Percentiles rank a stretch among this genome's conserved stretches.
phyloP scores from a whole-genome alignment of 208 protist genomes.

The Leishmania aethiopica region DNA sequence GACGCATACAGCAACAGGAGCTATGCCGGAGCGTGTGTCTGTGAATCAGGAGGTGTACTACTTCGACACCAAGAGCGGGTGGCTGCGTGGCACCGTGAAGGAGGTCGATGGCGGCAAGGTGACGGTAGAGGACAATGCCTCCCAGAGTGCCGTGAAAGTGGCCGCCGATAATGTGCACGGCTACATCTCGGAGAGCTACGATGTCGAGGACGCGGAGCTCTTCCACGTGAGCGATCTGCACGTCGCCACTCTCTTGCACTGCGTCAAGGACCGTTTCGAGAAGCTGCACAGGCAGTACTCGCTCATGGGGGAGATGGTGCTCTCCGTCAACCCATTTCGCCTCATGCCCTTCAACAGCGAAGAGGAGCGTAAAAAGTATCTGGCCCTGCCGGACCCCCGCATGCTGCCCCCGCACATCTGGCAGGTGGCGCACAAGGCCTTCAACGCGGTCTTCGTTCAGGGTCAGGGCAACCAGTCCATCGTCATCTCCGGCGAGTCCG shows the following conservation, averaged over 20 bases:
- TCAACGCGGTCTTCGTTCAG: slow-evolving; percentile 76
- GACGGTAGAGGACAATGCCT: slow-evolving; percentile 45
- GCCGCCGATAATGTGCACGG: slow-evolving; percentile 56
- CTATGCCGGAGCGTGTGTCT: slow-evolving; percentile 68
- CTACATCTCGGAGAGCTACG: slow-evolving; percentile 80
- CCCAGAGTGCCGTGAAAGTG: slow-evolving; percentile 35
- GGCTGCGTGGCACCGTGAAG: slow-evolving; percentile 63
- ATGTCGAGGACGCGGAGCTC: slow-evolving; percentile 68
- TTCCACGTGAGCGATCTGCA: slow-evolving; percentile 92
- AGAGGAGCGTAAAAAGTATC: slow-evolving; percentile 78
- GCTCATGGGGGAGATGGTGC: slow-evolving; percentile 93
- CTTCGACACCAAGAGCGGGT: slow-evolving; percentile 71
- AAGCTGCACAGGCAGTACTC: slow-evolving; percentile 85
- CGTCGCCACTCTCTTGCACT: slow-evolving; percentile 88
- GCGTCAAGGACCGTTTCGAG: slow-evolving; percentile 90
- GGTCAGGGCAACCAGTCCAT: slow-evolving; percentile 88
- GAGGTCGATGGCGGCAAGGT: slow-evolving; percentile 53
- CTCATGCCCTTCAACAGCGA: slow-evolving; percentile 82
- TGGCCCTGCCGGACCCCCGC: slow-evolving; percentile 50
- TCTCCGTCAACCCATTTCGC: slow-evolving; percentile 94
- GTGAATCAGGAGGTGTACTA: slow-evolving; percentile 85
- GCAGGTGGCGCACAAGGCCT: slow-evolving; percentile 88
- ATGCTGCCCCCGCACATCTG: slow-evolving; percentile 90
- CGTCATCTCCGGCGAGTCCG: slow-evolving; percentile 95
- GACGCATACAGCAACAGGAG: neutral